Evolutionary conservation across 176 grass and related monocot genomes (phyloP).

Genomic region (Triticum turgidum): DNA sequence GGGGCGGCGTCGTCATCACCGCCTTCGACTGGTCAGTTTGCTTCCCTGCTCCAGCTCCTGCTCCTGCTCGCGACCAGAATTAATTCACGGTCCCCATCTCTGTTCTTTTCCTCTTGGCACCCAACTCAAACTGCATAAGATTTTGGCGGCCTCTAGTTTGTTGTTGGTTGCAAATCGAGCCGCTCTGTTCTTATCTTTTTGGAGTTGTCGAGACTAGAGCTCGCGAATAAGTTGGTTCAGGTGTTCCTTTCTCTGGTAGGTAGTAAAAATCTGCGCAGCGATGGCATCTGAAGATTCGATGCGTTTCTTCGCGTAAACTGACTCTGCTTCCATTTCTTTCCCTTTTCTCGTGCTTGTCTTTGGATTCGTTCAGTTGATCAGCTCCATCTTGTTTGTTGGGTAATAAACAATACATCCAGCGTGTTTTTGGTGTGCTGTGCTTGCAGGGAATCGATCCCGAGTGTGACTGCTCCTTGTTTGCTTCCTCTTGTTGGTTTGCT

Average conservation of each 20-base stretch:
- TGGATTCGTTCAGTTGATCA: conserved; percentile 20
- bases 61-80: neutral
- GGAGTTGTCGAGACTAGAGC: neutral
- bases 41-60: neutral
- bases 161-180: neutral
- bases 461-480: conserved; percentile 26
- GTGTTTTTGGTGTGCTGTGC: conserved; percentile 18
- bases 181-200: neutral
- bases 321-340: neutral
- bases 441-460: conserved; percentile 13
- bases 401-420: neutral
- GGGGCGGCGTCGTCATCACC: conserved; percentile 84
- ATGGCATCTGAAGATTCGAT: neutral
- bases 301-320: neutral
- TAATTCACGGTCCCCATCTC: neutral
- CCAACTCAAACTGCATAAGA: neutral
- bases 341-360: neutral
- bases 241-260: neutral
- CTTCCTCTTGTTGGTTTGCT: conserved; percentile 30
- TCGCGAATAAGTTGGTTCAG: neutral
- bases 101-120: neutral
- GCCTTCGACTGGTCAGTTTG: conserved; percentile 72
- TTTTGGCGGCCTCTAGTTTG: neutral
- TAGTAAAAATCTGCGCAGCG: neutral
- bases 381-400: neutral